A percentile compares a stretch with the other conserved stretches of the same genome.
Evolutionary conservation across 495 filamentous ascomycete species (phyloP).

Genomic region (Neurospora sp.): DNA sequence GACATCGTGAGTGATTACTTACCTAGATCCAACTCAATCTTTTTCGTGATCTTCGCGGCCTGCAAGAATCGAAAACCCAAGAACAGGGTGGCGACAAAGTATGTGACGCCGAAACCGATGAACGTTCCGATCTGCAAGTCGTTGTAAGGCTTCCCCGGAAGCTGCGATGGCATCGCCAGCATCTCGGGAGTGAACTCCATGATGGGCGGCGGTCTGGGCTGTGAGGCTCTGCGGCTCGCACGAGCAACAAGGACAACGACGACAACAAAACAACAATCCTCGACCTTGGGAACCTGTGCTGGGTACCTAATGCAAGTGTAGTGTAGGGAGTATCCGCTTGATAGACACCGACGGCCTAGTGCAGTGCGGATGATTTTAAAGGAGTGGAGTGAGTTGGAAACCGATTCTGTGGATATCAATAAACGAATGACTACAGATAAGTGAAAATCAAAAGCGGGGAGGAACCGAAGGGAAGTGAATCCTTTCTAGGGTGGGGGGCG

Average conservation of each 20-base stretch:
- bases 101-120: conserved; percentile 5
- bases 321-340: too few relatives aligned
- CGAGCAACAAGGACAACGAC: background rate
- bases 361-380: background rate
- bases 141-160: background rate
- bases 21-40: conserved; percentile 4
- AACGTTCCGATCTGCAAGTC: conserved; percentile 1
- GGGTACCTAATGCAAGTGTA: background rate
- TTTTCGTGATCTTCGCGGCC: conserved; percentile 3
- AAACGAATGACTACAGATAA: background rate
- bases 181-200: background rate
- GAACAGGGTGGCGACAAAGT: conserved; percentile 5
- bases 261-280: background rate
- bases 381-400: background rate
- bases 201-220: background rate
- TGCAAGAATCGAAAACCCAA: conserved; percentile 6
- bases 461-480: background rate
- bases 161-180: background rate
- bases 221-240: background rate
- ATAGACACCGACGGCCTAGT: background rate
- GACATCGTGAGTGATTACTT: background rate
- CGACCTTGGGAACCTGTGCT: background rate
- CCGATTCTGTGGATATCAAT: background rate
- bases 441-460: background rate
- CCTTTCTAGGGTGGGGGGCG: too few relatives aligned